These are phyloP conservation scores for Globisporangium uncinulatum DNA, from an alignment of 352 stramenopile species.

Conservation along the genomic window DNA sequence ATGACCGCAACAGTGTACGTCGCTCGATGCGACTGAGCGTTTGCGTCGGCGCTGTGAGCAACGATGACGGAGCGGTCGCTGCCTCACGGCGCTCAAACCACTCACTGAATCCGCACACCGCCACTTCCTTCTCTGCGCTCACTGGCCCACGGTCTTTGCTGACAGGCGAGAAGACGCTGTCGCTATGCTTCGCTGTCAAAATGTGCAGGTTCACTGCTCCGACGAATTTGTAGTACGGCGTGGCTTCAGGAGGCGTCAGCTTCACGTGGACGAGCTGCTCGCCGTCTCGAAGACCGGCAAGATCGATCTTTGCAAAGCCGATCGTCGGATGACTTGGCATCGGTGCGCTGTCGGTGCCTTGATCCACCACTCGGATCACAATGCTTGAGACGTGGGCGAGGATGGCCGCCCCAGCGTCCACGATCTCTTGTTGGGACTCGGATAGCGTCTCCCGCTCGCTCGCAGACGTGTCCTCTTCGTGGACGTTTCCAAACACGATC, in stretches of 20 bases:
- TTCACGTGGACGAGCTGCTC: constrained; percentile 32
- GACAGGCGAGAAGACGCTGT: not conserved
- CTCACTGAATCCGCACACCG: constrained; percentile 17
- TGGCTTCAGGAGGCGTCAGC: constrained; percentile 28
- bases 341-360: constrained; percentile 7
- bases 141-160: not conserved
- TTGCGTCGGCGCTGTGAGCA: constrained; percentile 9
- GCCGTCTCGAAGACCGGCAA: constrained; percentile 30
- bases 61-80: constrained; percentile 6
- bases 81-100: constrained; percentile 29
- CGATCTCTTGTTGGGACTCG: constrained; percentile 6
- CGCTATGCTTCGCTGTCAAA: constrained; percentile 6
- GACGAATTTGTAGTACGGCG: constrained; percentile 51
- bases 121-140: not conserved
- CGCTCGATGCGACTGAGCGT: constrained; percentile 35
- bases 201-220: constrained; percentile 38
- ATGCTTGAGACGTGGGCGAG: constrained; percentile 33
- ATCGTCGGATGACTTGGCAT: constrained; percentile 13
- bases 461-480: constrained; percentile 1
- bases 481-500: constrained; percentile 20
- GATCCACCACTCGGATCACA: constrained; percentile 44
- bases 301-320: constrained; percentile 45
- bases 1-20: constrained; percentile 37
- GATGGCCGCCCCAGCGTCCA: constrained; percentile 20
- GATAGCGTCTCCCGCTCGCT: not conserved